phyloP scores from a whole-genome alignment of 2,329 filamentous ascomycete species.

The Ploettnerulaceae sp. region DNA sequence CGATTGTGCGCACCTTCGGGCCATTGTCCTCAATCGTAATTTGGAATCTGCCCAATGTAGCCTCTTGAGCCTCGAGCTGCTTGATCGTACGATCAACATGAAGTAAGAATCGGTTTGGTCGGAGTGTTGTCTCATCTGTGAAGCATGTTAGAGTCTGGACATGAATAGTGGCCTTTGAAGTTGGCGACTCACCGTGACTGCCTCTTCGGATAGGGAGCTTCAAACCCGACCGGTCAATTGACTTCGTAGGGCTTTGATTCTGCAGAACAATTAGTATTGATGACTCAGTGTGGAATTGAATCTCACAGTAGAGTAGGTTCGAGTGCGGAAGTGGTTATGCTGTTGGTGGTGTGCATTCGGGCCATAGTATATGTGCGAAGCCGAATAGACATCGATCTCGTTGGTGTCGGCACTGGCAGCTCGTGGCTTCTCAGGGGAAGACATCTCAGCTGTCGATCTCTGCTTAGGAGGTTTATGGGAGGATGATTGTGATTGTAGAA shows the following conservation, averaged over 20 bases:
- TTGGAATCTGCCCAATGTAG: constrained; percentile 90
- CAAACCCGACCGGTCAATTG: constrained; percentile 18
- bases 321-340: constrained; percentile 27
- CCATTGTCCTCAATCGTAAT: constrained; percentile 96
- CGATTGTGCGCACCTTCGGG: constrained; percentile 61
- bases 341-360: constrained; percentile 22
- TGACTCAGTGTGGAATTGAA: not conserved
- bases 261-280: constrained; percentile 16
- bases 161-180: not conserved
- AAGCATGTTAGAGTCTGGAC: constrained; percentile 10
- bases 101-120: constrained; percentile 76
- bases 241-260: constrained; percentile 23
- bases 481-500: not conserved
- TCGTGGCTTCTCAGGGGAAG: constrained; percentile 11
- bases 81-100: constrained; percentile 80
- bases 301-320: constrained; percentile 33
- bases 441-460: constrained; percentile 20
- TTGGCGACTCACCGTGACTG: constrained; percentile 31
- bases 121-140: constrained; percentile 66
- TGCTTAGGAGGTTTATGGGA: not conserved
- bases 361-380: constrained; percentile 33
- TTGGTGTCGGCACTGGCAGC: constrained; percentile 7
- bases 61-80: constrained; percentile 75
- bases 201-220: constrained; percentile 29
- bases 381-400: constrained; percentile 31